phyloP scores from a whole-genome alignment of 345 rosid species.

The Eucalyptus leucophloia region DNA sequence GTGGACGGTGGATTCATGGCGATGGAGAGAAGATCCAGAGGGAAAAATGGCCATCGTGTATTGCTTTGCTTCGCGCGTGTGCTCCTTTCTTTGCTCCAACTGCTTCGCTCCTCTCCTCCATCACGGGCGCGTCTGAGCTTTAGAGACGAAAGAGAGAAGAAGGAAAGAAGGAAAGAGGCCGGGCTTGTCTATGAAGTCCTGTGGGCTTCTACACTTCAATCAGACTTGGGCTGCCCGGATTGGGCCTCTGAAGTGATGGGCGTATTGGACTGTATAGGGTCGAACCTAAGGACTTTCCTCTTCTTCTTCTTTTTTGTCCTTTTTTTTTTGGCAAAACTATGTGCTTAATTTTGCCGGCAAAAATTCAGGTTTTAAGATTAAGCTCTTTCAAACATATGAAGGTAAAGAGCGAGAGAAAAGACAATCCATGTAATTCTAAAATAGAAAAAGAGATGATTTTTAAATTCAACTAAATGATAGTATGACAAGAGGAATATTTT shows the following conservation, averaged over 20 bases:
- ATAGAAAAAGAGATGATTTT: too few species aligned
- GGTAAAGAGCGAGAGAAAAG: too few species aligned
- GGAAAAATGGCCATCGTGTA: background rate
- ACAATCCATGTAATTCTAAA: too few species aligned
- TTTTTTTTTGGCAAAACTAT: background rate
- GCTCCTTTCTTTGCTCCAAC: background rate
- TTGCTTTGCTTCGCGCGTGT: background rate
- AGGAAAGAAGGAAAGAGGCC: background rate
- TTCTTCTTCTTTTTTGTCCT: too few species aligned
- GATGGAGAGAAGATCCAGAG: too few species aligned
- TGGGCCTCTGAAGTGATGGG: background rate
- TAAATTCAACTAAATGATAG: too few species aligned
- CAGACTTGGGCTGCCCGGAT: background rate
- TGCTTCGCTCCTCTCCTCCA: too few species aligned
- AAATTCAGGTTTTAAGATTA: too few species aligned
- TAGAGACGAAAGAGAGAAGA: background rate
- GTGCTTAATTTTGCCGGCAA: too few species aligned
- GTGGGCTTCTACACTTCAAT: background rate
- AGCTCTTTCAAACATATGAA: too few species aligned
- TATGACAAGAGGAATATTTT: too few species aligned
- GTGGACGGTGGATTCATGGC: too few species aligned
- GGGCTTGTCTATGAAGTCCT: background rate
- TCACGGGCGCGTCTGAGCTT: background rate
- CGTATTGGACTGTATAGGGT: fast-evolving
- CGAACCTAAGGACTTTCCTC: background rate